Evolutionary conservation across 768 basidiomycete genomes (phyloP).

Genomic region (Imleria badia): DNA sequence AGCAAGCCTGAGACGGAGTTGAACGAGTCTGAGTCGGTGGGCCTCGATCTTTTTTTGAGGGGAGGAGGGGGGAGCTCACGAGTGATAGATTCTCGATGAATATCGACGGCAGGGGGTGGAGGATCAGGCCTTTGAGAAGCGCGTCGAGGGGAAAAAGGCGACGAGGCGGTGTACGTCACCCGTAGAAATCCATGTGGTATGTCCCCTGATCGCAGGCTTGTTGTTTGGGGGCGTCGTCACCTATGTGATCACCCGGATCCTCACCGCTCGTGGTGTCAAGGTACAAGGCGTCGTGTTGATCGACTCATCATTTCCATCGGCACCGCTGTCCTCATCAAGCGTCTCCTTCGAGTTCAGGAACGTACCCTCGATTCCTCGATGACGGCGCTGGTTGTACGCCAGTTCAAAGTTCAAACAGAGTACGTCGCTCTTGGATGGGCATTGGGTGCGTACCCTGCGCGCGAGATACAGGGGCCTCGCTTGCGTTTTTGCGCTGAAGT

Average conservation of each 20-base stretch:
- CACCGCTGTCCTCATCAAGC: conserved; percentile 49
- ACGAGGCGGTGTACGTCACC: conserved; percentile 44
- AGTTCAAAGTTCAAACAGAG: conserved; percentile 55
- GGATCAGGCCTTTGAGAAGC: conserved; percentile 86
- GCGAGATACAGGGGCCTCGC: conserved; percentile 28
- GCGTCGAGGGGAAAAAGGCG: conserved; percentile 80
- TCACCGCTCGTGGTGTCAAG: conserved; percentile 37
- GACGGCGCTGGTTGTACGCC: conserved; percentile 40
- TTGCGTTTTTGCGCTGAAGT: conserved; percentile 54
- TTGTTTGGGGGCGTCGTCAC: conserved; percentile 38
- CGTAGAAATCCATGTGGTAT: neutral
- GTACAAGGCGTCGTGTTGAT: conserved; percentile 64
- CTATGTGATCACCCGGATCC: conserved; percentile 58
- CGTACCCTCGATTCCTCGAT: conserved; percentile 32
- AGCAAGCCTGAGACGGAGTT: conserved; percentile 93
- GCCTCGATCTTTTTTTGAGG: conserved; percentile 5
- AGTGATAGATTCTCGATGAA: conserved; percentile 87
- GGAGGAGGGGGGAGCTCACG: neutral
- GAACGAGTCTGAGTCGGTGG: conserved; percentile 89
- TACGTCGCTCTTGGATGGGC: conserved; percentile 43
- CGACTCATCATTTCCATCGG: conserved; percentile 60
- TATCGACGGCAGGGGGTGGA: conserved; percentile 84
- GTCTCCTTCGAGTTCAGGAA: conserved; percentile 36
- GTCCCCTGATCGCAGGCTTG: neutral
- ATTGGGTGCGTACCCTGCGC: conserved; percentile 45